Evolutionary conservation across 2,329 filamentous ascomycete genomes (phyloP).

Genomic region (Lachnellula willkommii): DNA sequence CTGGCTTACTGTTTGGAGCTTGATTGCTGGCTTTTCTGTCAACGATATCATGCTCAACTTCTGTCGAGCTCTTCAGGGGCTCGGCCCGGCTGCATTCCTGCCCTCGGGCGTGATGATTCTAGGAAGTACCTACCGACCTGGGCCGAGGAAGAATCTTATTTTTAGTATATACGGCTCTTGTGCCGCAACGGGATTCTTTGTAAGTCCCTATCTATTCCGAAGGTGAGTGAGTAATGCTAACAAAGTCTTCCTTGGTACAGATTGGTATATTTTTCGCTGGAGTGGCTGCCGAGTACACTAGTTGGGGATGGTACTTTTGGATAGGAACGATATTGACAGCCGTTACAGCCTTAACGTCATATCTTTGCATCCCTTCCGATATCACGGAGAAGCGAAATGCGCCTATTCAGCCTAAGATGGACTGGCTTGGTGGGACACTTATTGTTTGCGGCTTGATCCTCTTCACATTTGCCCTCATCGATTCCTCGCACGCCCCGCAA

Average conservation of each 20-base stretch:
- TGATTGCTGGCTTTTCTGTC: conserved; percentile 64
- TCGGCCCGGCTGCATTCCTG: conserved; percentile 67
- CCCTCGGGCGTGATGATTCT: conserved; percentile 63
- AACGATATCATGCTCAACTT: conserved; percentile 67
- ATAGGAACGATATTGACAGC: conserved; percentile 51
- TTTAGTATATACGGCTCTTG: conserved; percentile 52
- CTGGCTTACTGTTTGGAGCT: conserved; percentile 65
- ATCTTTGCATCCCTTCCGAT: conserved; percentile 47
- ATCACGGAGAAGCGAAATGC: conserved; percentile 31
- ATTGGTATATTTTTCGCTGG: conserved; percentile 61
- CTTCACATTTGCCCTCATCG: conserved; percentile 70
- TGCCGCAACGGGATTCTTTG: conserved; percentile 50
- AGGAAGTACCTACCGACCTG: conserved; percentile 60
- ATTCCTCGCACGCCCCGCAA: conserved; percentile 61
- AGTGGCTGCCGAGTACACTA: conserved; percentile 51
- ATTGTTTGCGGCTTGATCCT: conserved; percentile 62
- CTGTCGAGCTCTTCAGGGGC: conserved; percentile 67
- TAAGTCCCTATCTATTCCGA: neutral
- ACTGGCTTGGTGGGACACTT: conserved; percentile 58
- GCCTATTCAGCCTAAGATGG: conserved; percentile 50
- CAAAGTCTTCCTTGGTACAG: too few relatives aligned
- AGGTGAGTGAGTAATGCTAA: neutral
- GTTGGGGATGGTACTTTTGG: conserved; percentile 66
- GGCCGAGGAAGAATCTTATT: conserved; percentile 63
- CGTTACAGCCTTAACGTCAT: conserved; percentile 42